Percentiles rank a stretch among this genome's conserved stretches.
These are phyloP conservation scores for Setaria viridis DNA, from an alignment of 202 grass and related monocot species.

Conservation along the genomic window DNA sequence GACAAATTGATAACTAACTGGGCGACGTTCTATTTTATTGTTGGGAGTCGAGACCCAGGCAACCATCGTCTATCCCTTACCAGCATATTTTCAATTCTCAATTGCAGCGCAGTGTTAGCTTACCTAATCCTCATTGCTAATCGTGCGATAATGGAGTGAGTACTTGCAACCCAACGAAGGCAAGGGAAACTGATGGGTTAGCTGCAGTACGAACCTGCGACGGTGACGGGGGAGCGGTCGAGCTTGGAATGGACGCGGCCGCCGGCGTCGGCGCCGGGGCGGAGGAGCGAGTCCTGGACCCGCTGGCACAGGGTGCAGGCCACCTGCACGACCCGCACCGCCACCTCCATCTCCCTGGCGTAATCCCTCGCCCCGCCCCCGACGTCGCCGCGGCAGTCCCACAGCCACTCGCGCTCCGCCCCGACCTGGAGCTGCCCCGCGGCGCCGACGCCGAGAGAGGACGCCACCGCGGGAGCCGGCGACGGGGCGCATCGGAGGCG, in stretches of 20 bases:
- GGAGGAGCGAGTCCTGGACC: conserved; percentile 72
- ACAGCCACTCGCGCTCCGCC: conserved; percentile 41
- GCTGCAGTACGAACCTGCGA: conserved; percentile 61
- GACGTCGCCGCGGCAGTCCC: conserved; percentile 56
- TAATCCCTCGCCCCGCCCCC: conserved; percentile 43
- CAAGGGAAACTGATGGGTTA: background rate
- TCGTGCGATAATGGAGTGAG: background rate
- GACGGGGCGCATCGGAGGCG: conserved; percentile 31
- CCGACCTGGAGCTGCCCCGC: conserved; percentile 36
- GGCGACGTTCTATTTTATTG: conserved; percentile 6
- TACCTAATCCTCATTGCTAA: conserved; percentile 9
- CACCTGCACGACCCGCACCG: conserved; percentile 86
- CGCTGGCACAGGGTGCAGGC: conserved; percentile 84
- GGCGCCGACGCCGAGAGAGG: background rate
- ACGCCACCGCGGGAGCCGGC: conserved; percentile 6
- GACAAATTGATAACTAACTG: background rate
- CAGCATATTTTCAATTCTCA: background rate
- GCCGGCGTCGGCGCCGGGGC: background rate
- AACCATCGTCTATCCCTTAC: background rate
- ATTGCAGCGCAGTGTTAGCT: background rate
- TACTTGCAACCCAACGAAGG: background rate
- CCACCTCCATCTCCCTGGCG: conserved; percentile 80
- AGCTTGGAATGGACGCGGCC: conserved; percentile 64
- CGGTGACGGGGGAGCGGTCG: conserved; percentile 85
- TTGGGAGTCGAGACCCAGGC: background rate